phyloP scores from a whole-genome alignment of 805 yeast species.

The Zygosaccharomyces rouxii region DNA sequence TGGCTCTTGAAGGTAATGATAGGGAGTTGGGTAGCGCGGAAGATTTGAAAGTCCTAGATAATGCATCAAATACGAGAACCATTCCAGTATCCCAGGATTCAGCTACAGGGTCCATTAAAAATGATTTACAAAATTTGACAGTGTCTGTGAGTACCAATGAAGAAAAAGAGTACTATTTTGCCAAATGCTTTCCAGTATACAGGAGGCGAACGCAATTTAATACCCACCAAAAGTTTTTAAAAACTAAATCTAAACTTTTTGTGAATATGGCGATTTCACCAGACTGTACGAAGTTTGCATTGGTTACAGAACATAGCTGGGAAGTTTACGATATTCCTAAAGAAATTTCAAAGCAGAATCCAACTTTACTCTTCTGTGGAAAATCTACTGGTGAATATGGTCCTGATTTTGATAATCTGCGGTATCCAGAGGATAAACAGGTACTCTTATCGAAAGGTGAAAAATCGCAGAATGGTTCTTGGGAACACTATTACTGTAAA shows the following conservation, averaged over 20 bases:
- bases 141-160: conserved; percentile 38
- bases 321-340: conserved; percentile 56
- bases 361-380: conserved; percentile 63
- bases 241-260: conserved; percentile 45
- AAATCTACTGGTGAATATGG: conserved; percentile 68
- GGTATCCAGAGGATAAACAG: conserved; percentile 17
- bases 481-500: conserved; percentile 60
- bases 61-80: conserved; percentile 25
- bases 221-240: conserved; percentile 49
- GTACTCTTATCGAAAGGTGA: conserved; percentile 4
- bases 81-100: conserved; percentile 19
- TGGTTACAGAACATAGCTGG: conserved; percentile 68
- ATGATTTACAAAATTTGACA: conserved; percentile 5
- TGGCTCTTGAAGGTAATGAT: background rate
- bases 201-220: conserved; percentile 54
- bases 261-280: conserved; percentile 59
- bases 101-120: conserved; percentile 6
- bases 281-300: conserved; percentile 58
- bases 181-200: conserved; percentile 79
- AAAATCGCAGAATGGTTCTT: conserved; percentile 32
- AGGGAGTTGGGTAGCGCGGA: conserved; percentile 2
- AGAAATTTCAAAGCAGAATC: conserved; percentile 31
- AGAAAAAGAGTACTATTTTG: conserved; percentile 60
- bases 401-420: conserved; percentile 39
- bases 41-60: conserved; percentile 18